These are phyloP conservation scores for Colletotrichum abscissum DNA, from an alignment of 2,329 filamentous ascomycete species.

Conservation along the genomic window DNA sequence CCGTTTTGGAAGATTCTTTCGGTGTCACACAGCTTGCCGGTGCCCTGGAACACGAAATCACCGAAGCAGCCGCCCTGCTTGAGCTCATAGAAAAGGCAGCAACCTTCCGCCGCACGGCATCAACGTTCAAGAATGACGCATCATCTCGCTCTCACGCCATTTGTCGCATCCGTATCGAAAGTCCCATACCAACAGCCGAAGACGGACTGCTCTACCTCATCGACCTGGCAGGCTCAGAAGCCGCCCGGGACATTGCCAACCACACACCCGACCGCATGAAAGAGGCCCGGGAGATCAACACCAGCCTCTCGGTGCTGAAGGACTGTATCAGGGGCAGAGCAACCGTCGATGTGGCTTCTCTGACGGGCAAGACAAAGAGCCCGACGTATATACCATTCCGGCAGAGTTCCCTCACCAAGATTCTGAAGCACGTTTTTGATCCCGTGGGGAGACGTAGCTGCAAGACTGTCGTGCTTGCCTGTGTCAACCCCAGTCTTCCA, in stretches of 20 bases:
- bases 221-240: constrained; percentile 61
- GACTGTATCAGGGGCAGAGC: constrained; percentile 62
- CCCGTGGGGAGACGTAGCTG: constrained; percentile 49
- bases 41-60: constrained; percentile 50
- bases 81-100: constrained; percentile 50
- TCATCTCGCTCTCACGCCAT: constrained; percentile 62
- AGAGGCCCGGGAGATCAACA: constrained; percentile 60
- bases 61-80: constrained; percentile 43
- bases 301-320: constrained; percentile 60
- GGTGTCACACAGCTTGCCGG: constrained; percentile 57
- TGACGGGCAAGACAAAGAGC: constrained; percentile 39
- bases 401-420: constrained; percentile 58
- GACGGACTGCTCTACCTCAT: constrained; percentile 59
- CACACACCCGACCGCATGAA: constrained; percentile 57
- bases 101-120: constrained; percentile 52
- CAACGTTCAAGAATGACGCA: constrained; percentile 57
- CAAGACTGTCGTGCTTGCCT: constrained; percentile 59
- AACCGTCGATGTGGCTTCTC: constrained; percentile 43
- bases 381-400: constrained; percentile 57
- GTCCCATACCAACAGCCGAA: constrained; percentile 42
- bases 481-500: constrained; percentile 57
- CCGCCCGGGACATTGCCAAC: constrained; percentile 52
- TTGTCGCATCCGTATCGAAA: constrained; percentile 57
- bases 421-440: constrained; percentile 62
- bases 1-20: constrained; percentile 57